Evolutionary conservation across 2,329 filamentous ascomycete species (phyloP), one percentile per base, ranked within the genome.

Genomic region (Botrytis byssoidea): DNA sequence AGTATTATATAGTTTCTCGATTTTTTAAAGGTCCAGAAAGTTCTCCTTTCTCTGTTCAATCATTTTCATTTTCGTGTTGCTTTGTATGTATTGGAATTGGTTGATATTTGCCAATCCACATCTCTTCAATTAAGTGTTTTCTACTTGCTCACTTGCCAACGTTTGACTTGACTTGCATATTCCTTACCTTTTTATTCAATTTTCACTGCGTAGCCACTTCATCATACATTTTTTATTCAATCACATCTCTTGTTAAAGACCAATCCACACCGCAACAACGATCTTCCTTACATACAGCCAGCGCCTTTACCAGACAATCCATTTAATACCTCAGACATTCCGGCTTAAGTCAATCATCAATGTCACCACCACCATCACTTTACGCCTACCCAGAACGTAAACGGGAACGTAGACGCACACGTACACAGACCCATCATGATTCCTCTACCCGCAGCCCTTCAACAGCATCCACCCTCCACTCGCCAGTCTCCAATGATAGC

Each of bases 1-100:
- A 55, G 48, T 57, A 42, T 42, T 68, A 68, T 68, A 68, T 68
- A 42, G 35, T 42, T 68, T 68, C 66, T 68, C 9, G 25, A 42
- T 1, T 32, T 57, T 40, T 42, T 9, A 55, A 68, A 68, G n/a
- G 48, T 29, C 25, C 16, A 68, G 46, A 51, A 57, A 57, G 44
- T 67, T 57, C 35, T 42, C 35, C 18, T 29, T 22, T 42, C 55
- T 35, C 29, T 42, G 20, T 32, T 55, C 46, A 29, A 55, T 55
- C n/a, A 12, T 68, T 68, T 57, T 57, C 66, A 57, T 42, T 57
- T n/a, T n/a, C 55, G 25, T 42, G 32, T 68, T 68, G 8, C 22
- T 68, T 57, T 68, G 35, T 37, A 42, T 57, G 48, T 32, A 57
- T 68, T 22, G 25, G 35, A 42, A n/a, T 57, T 42, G 18, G 18